Evolutionary conservation across 495 filamentous ascomycete genomes (phyloP).

Genomic region (Parathielavia hyrcaniae): DNA sequence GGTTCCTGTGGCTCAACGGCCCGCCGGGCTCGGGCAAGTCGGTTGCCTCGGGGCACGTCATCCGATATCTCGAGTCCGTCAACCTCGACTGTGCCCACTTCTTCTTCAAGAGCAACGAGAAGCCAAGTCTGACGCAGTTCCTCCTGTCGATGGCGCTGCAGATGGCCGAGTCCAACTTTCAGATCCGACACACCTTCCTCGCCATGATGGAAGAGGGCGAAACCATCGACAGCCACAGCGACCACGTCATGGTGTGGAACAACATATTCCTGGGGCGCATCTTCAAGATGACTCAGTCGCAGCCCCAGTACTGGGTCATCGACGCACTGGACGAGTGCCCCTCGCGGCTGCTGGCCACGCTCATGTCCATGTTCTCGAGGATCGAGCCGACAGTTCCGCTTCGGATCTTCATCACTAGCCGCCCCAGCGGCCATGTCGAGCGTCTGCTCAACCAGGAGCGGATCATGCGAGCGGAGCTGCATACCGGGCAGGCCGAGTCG

Average conservation of each 20-base stretch:
- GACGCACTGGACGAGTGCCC: constrained; percentile 27
- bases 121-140: constrained; percentile 9
- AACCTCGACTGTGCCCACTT: constrained; percentile 23
- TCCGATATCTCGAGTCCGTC: constrained; percentile 18
- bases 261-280: constrained; percentile 22
- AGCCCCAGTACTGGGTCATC: constrained; percentile 28
- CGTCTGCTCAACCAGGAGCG: constrained; percentile 6
- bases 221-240: constrained; percentile 14
- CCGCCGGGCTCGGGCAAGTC: constrained; percentile 28
- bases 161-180: constrained; percentile 25
- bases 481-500: constrained; percentile 20
- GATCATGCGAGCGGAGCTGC: constrained; percentile 9
- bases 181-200: constrained; percentile 21
- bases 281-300: constrained; percentile 20
- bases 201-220: constrained; percentile 21
- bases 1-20: constrained; percentile 27
- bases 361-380: constrained; percentile 30
- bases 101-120: constrained; percentile 22
- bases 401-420: constrained; percentile 32
- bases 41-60: constrained; percentile 20
- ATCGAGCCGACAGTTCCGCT: constrained; percentile 26
- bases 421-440: constrained; percentile 20
- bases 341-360: background rate
- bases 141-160: constrained; percentile 27
- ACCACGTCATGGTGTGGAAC: constrained; percentile 28